Evolutionary conservation across 2,329 filamentous ascomycete species (phyloP), one percentile per base, ranked within the genome.

Genomic region (Aquanectria penicillioides): DNA sequence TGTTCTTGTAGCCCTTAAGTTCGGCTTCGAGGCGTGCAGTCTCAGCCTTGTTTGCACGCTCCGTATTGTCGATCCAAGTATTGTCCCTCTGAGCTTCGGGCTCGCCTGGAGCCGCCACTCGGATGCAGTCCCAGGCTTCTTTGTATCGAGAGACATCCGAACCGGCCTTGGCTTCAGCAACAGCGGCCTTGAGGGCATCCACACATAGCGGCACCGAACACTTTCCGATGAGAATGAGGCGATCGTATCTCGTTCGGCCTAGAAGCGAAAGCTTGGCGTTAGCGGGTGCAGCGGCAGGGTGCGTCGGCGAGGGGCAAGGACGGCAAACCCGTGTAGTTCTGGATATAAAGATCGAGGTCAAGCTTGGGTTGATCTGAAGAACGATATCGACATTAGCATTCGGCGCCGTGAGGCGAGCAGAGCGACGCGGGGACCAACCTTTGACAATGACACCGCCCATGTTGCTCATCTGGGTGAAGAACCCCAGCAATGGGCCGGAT

Each of bases 1-100:
- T 99, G 73, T 97, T 97, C 78, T 95, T 97, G 77, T 98, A 98
- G 2, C 89, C 90, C 75, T 93, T 94, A 17, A 99, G 81, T 75
- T 98, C 93, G 13, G 85, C 80, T 72, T 97, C 93, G 53, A 98
- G 81, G n/a, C 90, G 86, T 53, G 87, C 82, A 1, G 89, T 89
- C 74, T 97, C 90, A 2, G 80, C 78, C 66, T 86, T 86, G 68
- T 94, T 92, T 48, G 84, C 79, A 62, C 86, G 86, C 18, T 88
- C 86, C 31, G 85, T 89, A 57, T 79, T 81, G 7, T 89, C 84
- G n/a, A 90, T 83, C 94, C 94, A 98, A n/a, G 80, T 79, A 18
- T 82, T 78, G 70, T 98, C 93, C 53, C 82, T 80, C 2, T 76
- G 71, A 2, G 90, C 88, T 62, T 94, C 88, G 1, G 87, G 81